Conservation (phyloP, 495 filamentous ascomycete genomes). For the Polyplosphaeria fusca region DNA sequence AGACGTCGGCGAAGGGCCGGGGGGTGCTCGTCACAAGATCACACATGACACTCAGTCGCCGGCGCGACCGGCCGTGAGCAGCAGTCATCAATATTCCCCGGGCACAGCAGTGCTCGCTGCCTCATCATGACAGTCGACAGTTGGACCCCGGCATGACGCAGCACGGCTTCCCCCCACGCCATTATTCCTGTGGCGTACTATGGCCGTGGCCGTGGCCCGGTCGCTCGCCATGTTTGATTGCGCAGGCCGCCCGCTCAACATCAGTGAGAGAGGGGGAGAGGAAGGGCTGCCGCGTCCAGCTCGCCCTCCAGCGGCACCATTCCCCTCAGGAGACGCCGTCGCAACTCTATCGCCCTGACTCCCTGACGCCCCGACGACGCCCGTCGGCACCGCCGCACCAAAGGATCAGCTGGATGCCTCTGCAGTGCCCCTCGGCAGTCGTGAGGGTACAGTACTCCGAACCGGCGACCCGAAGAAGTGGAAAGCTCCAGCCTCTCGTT, state of each 20-base stretch:
- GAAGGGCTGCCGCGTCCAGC: background rate
- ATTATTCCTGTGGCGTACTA: no score
- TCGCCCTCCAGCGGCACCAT: background rate
- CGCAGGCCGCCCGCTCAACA: background rate
- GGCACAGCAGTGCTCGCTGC: background rate
- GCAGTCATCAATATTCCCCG: background rate
- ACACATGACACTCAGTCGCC: slow-evolving; percentile 7
- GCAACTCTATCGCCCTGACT: slow-evolving; percentile 2
- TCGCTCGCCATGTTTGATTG: background rate
- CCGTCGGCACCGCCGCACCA: background rate
- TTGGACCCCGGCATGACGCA: background rate
- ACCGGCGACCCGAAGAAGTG: slow-evolving; percentile 24
- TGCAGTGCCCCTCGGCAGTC: slow-evolving; percentile 15
- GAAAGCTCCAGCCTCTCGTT: slow-evolving; percentile 33
- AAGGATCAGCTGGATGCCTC: background rate
- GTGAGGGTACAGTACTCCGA: no score
- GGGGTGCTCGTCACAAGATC: background rate
- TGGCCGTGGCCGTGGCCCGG: background rate
- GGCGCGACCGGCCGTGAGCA: background rate
- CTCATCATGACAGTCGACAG: slow-evolving; percentile 1
- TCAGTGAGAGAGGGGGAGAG: background rate
- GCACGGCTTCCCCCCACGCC: background rate
- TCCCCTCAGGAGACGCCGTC: background rate
- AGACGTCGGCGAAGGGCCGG: background rate
- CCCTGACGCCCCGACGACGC: background rate